Base-by-base conservation (phyloP, 495 filamentous ascomycete genomes). In the Poronia punctata region DNA sequence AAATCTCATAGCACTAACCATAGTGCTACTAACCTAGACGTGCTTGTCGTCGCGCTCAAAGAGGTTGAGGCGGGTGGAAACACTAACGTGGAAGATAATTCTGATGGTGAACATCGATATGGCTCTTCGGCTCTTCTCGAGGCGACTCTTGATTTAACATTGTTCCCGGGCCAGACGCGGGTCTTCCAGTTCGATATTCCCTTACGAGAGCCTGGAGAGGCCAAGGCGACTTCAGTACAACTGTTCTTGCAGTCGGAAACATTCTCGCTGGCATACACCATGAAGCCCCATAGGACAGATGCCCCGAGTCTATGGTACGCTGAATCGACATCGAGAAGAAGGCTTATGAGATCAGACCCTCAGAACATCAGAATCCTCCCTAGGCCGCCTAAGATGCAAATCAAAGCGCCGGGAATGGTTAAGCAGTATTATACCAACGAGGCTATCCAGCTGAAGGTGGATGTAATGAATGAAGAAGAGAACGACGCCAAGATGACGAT, bases 331-430 rank as follows among this genome's bases (percentile, higher is more conserved):
- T 60, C 55, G 10, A 64, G 64, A 21, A 74, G 68, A 48, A 67
- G 57, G 23, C 31, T 83, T 3, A 62, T 70, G 16, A 62, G 72
- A 27, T 44, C 51, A 17, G 65, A 75, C 24, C 65, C 74, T 8
- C 65, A 68, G 12, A 47, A 63, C 47, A 71, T 83, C 21, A 84
- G 74, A 32, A 79, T 97, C 23, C 68, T 87, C 40, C 92, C 90
- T 4, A 84, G 92, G 54, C 92, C 92, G 27, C 92, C 92, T 0
- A 97, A 96, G 57, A 80, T 99, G 62, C 77, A 84, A 44, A 74
- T 97, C 23, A 70, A 66, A 18, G 59, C 84, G 15, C 65, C 72
- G 2, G 71, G 76, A 31, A 61, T 82, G 31, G 66, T 68, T 40
- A 67, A 76, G 16, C 77, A 83, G 22, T 93, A 92, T 59, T 97